These are phyloP conservation scores for Moringa oleifera DNA, from an alignment of 345 rosid genomes.

Conservation along the genomic window DNA sequence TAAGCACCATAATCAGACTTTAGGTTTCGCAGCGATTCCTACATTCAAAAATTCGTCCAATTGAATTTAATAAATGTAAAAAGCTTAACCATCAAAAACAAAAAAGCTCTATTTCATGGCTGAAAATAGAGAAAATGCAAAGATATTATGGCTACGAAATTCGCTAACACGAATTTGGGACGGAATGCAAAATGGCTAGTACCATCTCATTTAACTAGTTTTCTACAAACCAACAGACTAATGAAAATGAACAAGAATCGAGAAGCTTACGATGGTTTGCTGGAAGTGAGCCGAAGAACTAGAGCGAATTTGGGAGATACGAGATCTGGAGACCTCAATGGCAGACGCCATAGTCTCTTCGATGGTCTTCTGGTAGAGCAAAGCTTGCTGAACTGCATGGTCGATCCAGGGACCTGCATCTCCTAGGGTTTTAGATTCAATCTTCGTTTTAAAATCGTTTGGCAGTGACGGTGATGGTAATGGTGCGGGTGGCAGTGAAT, in stretches of 20 bases:
- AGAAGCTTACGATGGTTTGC: constrained; percentile 47
- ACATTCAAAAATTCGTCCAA: constrained; percentile 2
- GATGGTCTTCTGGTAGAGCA: constrained; percentile 46
- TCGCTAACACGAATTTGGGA: neutral
- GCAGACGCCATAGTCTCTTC: constrained; percentile 41
- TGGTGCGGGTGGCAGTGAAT: constrained; percentile 1
- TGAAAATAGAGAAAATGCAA: neutral
- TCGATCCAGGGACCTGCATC: constrained; percentile 67
- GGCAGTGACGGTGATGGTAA: constrained; percentile 9
- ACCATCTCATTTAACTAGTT: neutral
- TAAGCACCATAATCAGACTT: constrained; percentile 52
- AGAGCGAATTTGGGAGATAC: constrained; percentile 49
- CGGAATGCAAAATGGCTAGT: too few species aligned
- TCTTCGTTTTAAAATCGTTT: constrained; percentile 16
- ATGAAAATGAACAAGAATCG: neutral
- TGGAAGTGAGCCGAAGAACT: constrained; percentile 59
- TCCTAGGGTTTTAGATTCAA: constrained; percentile 38
- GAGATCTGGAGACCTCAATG: constrained; percentile 44
- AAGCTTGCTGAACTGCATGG: constrained; percentile 54
- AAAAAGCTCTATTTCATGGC: neutral
- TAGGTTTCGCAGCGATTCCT: constrained; percentile 55
- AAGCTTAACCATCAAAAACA: neutral
- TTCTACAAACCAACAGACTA: neutral
- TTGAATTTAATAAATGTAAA: neutral
- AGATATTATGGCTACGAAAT: neutral